A percentile compares a stretch with the other conserved stretches of the same genome.
Conservation (phyloP, 345 rosid genomes). For the Trapa incisa region DNA sequence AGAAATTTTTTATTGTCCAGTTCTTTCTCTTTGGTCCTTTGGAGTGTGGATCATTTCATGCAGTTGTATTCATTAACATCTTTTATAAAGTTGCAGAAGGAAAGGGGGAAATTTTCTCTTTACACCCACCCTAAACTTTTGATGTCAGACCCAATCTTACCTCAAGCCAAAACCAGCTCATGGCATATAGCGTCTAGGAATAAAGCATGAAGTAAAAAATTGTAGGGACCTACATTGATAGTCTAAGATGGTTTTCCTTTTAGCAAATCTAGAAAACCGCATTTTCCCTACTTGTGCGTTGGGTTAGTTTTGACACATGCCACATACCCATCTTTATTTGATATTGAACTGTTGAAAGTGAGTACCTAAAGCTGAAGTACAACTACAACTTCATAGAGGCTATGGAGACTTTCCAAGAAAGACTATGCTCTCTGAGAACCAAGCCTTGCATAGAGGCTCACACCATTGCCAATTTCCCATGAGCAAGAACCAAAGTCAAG, state of each 20-base stretch:
- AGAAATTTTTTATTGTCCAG: too few relatives aligned
- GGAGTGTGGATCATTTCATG: background rate
- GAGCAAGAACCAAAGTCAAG: background rate
- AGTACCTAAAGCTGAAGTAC: background rate
- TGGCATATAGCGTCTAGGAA: too few relatives aligned
- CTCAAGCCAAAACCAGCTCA: background rate
- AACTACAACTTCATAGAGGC: background rate
- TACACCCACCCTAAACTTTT: background rate
- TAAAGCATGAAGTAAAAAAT: too few relatives aligned
- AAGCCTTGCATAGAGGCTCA: background rate
- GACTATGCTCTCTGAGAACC: too few relatives aligned
- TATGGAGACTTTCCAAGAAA: background rate
- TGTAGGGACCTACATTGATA: too few relatives aligned
- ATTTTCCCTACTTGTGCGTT: too few relatives aligned
- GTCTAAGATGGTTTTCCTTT: too few relatives aligned
- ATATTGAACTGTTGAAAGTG: too few relatives aligned
- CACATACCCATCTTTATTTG: too few relatives aligned
- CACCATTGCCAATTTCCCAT: background rate
- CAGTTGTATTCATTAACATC: background rate
- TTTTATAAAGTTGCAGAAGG: background rate
- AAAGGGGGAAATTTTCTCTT: background rate
- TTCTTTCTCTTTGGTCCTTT: background rate
- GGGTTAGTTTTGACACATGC: too few relatives aligned
- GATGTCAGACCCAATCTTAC: background rate
- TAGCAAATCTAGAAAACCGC: too few relatives aligned